Percentiles rank a stretch among this genome's conserved stretches.
Evolutionary conservation across 805 yeast species (phyloP).

Genomic region (Yarrowia sp.): DNA sequence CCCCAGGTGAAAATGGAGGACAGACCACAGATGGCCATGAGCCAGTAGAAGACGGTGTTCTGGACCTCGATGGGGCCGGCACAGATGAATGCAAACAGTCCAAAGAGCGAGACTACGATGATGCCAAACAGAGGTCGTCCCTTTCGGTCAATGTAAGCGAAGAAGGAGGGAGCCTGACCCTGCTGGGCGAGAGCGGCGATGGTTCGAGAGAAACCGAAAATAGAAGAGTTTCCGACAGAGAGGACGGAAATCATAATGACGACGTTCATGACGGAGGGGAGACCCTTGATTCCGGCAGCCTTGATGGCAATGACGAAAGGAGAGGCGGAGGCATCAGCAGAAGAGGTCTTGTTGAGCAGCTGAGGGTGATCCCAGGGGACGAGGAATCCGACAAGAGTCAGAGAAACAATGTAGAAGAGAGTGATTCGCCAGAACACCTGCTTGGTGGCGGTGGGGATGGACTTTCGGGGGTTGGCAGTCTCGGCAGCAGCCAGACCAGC

Average conservation of each 20-base stretch:
- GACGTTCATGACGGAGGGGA: slow-evolving; percentile 71
- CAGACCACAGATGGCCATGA: slow-evolving; percentile 66
- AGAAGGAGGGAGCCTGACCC: slow-evolving; percentile 62
- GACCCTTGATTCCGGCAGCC: slow-evolving; percentile 66
- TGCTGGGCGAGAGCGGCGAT: slow-evolving; percentile 68
- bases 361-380: slow-evolving; percentile 65
- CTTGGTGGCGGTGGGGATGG: slow-evolving; percentile 73
- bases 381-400: slow-evolving; percentile 64
- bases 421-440: slow-evolving; percentile 81
- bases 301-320: slow-evolving; percentile 74
- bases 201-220: slow-evolving; percentile 71
- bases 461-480: slow-evolving; percentile 66
- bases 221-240: slow-evolving; percentile 74
- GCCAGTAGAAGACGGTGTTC: slow-evolving; percentile 67
- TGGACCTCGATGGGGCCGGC: slow-evolving; percentile 62
- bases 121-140: slow-evolving; percentile 80
- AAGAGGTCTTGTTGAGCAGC: slow-evolving; percentile 54
- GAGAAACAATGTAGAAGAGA: slow-evolving; percentile 66
- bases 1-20: slow-evolving; percentile 71
- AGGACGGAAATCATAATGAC: slow-evolving; percentile 68
- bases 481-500: slow-evolving; percentile 77
- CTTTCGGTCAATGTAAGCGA: slow-evolving; percentile 69
- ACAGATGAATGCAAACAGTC: slow-evolving; percentile 63
- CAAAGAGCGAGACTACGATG: slow-evolving; percentile 54
- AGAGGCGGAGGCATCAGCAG: slow-evolving; percentile 64